Conservation (phyloP, 73 alveolate species). For the Paramecium sonneborni region DNA sequence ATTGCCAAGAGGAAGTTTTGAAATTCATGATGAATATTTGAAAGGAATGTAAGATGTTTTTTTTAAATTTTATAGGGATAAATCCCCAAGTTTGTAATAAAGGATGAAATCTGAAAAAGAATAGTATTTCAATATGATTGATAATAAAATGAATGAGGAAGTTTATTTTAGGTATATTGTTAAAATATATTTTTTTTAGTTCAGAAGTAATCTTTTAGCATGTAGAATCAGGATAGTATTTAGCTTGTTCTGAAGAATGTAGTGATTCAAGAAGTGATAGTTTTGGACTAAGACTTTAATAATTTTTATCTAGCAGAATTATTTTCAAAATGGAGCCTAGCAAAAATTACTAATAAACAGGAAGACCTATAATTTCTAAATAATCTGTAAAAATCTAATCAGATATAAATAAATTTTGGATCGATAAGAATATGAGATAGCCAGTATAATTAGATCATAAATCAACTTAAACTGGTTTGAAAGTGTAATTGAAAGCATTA, state of each 20-base stretch:
- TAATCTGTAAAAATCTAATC: not conserved
- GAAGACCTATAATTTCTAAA: not conserved
- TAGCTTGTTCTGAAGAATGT: not conserved
- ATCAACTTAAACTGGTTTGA: not conserved
- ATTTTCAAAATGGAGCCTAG: not conserved
- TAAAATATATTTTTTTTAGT: not conserved
- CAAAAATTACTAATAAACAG: not conserved
- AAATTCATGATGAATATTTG: constrained; percentile 34
- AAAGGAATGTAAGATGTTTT: not conserved
- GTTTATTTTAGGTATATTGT: not conserved
- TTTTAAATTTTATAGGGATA: not conserved
- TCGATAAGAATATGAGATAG: not conserved
- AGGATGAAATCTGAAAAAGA: not conserved
- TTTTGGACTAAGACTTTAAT: not conserved
- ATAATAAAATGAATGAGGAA: not conserved
- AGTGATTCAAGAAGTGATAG: not conserved
- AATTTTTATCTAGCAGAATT: not conserved
- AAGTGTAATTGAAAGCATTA: not conserved
- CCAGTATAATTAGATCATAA: not conserved
- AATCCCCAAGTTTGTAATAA: not conserved
- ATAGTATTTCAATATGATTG: not conserved
- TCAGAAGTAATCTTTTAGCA: constrained; percentile 19
- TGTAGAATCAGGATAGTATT: not conserved
- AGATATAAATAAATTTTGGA: not conserved
- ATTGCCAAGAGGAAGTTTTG: constrained; percentile 9